These are phyloP conservation scores for Lactarius quietus DNA, from an alignment of 768 basidiomycete species.

Conservation along the genomic window DNA sequence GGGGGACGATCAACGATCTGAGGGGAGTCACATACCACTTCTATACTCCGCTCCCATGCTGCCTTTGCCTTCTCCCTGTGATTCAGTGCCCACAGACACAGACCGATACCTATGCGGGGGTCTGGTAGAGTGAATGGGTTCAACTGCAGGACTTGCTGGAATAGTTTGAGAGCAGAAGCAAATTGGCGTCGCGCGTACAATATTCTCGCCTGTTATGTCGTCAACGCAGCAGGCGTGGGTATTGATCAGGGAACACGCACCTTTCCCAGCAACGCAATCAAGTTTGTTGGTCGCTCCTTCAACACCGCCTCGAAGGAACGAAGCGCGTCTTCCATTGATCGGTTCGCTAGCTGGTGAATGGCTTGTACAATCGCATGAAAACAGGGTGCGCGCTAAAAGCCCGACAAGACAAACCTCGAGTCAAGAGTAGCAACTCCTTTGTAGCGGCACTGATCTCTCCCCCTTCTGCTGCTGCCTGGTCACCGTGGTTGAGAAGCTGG, in stretches of 20 bases:
- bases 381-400: background rate
- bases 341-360: constrained; percentile 75
- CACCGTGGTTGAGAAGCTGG: constrained; percentile 56
- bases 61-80: constrained; percentile 76
- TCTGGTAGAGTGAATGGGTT: constrained; percentile 83
- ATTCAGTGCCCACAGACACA: constrained; percentile 90
- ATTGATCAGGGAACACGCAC: constrained; percentile 37
- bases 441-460: constrained; percentile 52
- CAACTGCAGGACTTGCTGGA: constrained; percentile 78
- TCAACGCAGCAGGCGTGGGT: background rate
- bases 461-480: constrained; percentile 52
- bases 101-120: constrained; percentile 91
- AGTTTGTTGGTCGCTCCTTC: constrained; percentile 72
- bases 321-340: constrained; percentile 78
- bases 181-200: constrained; percentile 76
- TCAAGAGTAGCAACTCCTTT: constrained; percentile 54
- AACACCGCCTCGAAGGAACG: constrained; percentile 81
- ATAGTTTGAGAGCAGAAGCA: constrained; percentile 74
- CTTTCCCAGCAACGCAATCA: constrained; percentile 86
- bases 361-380: constrained; percentile 42
- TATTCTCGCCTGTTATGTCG: constrained; percentile 66
- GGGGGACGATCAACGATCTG: background rate
- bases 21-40: constrained; percentile 54
- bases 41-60: constrained; percentile 88
- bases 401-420: constrained; percentile 49